Conservation (phyloP, 2,329 filamentous ascomycete species). For the Fusarium sp. region DNA sequence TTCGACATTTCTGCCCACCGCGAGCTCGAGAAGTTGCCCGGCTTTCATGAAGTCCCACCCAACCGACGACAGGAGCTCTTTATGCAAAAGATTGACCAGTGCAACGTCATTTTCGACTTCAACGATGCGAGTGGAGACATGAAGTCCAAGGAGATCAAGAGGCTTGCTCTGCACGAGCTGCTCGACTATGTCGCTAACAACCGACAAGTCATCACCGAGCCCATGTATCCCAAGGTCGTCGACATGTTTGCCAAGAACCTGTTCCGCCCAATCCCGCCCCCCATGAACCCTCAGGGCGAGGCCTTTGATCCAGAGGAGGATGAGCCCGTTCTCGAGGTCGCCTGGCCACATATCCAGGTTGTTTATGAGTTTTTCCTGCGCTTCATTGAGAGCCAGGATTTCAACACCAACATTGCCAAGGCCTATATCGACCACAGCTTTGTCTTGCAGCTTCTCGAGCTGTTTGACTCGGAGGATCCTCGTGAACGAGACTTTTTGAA, state of each 20-base stretch:
- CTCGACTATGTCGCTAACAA: constrained; percentile 99
- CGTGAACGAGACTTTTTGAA: constrained; percentile 97
- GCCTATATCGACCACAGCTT: constrained; percentile 99
- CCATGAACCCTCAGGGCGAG: constrained; percentile 97
- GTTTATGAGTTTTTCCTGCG: constrained; percentile 99
- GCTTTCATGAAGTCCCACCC: constrained; percentile 96
- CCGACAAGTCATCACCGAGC: constrained; percentile 96
- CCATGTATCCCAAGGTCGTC: constrained; percentile 98
- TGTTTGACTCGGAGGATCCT: constrained; percentile 98
- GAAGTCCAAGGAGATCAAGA: constrained; percentile 99
- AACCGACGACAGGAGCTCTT: constrained; percentile 96
- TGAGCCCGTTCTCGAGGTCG: constrained; percentile 96
- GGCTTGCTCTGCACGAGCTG: constrained; percentile 92
- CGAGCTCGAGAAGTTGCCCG: constrained; percentile 95
- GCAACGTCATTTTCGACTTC: constrained; percentile 99
- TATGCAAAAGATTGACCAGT: constrained; percentile 99
- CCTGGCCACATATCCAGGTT: constrained; percentile 99
- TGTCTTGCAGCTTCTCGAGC: constrained; percentile 93
- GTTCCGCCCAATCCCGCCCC: constrained; percentile 95
- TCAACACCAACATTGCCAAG: constrained; percentile 99
- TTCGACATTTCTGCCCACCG: constrained; percentile 98
- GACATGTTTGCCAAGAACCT: constrained; percentile 99
- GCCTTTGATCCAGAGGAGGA: constrained; percentile 99
- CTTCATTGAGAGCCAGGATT: constrained; percentile 99
- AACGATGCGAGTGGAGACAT: constrained; percentile 98